Conservation (phyloP, 345 rosid genomes). For the Schrenkiella parvula region DNA sequence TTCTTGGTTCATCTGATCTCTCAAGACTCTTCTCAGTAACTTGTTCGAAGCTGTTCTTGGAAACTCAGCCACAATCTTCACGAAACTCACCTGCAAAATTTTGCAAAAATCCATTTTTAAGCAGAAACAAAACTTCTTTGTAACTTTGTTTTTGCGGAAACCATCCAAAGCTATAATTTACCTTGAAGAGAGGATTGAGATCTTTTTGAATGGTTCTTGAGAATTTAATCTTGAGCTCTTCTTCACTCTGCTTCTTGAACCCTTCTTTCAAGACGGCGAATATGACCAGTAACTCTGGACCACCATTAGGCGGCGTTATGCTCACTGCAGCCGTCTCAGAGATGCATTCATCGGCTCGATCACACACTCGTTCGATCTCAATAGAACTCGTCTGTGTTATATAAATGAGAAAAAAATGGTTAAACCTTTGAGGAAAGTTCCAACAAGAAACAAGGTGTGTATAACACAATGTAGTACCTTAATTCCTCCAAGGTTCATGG, state of each 20-base stretch:
- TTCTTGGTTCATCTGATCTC: slow-evolving; percentile 57
- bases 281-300: slow-evolving; percentile 66
- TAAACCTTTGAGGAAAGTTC: neutral
- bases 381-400: slow-evolving; percentile 73
- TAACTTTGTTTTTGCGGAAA: neutral
- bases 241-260: slow-evolving; percentile 35
- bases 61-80: slow-evolving; percentile 60
- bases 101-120: neutral
- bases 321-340: slow-evolving; percentile 78
- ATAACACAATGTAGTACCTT: slow-evolving; percentile 46
- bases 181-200: slow-evolving; percentile 93
- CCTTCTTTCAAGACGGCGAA: slow-evolving; percentile 68
- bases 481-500: slow-evolving; percentile 98
- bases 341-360: slow-evolving; percentile 65
- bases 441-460: neutral
- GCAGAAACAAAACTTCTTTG: neutral
- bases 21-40: slow-evolving; percentile 67
- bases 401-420: neutral
- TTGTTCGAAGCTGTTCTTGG: slow-evolving; percentile 88
- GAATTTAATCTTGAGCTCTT: slow-evolving; percentile 53
- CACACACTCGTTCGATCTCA: slow-evolving; percentile 81
- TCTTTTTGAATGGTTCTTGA: slow-evolving; percentile 57
- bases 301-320: slow-evolving; percentile 52
- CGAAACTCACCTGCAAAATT: slow-evolving; percentile 54
- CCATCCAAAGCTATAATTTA: slow-evolving; percentile 11